Evolutionary conservation across 306 rosid species (phyloP).

Genomic region (Oxytropis ochrocephala): DNA sequence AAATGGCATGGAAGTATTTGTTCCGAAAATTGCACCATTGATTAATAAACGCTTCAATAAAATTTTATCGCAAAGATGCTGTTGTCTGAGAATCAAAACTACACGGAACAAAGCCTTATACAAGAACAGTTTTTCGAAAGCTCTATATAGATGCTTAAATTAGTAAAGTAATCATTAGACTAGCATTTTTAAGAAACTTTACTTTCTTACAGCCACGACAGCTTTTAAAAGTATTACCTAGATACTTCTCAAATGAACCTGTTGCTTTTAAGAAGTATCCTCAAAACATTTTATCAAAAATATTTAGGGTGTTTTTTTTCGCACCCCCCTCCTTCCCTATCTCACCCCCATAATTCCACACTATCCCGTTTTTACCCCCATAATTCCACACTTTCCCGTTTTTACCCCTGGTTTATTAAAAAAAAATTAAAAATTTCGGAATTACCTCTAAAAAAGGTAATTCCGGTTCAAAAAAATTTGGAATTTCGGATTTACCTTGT

Average conservation of each 20-base stretch:
- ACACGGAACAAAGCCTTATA: not conserved
- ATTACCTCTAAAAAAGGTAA: too few species aligned
- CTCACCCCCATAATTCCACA: too few species aligned
- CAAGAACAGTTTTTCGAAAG: not conserved
- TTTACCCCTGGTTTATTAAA: too few species aligned
- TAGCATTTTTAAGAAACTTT: not conserved
- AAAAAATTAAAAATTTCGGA: too few species aligned
- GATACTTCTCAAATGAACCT: not conserved
- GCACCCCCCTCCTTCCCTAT: too few species aligned
- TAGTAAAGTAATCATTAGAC: not conserved
- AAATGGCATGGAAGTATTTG: not conserved
- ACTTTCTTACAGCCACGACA: not conserved
- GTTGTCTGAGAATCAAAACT: too few species aligned
- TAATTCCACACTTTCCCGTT: too few species aligned
- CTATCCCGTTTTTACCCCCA: too few species aligned
- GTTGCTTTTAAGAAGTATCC: not conserved
- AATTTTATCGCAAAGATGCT: too few species aligned
- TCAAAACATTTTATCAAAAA: not conserved
- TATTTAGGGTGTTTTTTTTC: too few species aligned
- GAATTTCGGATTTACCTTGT: too few species aligned
- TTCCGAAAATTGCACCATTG: not conserved
- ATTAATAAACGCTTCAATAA: not conserved
- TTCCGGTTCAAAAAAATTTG: too few species aligned
- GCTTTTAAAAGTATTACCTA: not conserved
- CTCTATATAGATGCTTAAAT: not conserved